Percentiles rank a stretch among this genome's conserved stretches.
Conservation (phyloP, 78 protist genomes). For the Creolimax fragrantissima region DNA sequence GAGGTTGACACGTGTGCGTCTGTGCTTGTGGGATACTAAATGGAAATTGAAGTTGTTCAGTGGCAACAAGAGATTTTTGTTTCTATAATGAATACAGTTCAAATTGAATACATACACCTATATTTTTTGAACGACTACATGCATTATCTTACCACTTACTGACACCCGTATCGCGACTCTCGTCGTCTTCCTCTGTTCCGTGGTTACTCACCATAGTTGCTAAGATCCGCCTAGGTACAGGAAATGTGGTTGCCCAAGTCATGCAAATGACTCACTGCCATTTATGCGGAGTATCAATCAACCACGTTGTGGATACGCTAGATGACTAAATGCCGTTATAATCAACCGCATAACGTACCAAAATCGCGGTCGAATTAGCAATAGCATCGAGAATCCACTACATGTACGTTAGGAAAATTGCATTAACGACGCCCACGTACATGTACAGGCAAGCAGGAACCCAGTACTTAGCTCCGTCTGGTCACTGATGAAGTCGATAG, state of each 20-base stretch:
- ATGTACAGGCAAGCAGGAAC: not conserved
- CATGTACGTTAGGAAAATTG: not conserved
- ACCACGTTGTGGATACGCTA: not conserved
- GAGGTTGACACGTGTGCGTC: too few relatives aligned
- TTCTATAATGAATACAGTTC: too few relatives aligned
- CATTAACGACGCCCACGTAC: not conserved
- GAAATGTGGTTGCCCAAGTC: not conserved
- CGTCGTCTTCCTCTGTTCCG: not conserved
- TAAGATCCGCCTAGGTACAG: not conserved
- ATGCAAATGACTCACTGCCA: not conserved
- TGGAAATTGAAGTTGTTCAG: too few relatives aligned
- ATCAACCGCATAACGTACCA: not conserved
- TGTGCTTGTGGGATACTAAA: too few relatives aligned
- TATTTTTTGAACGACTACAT: too few relatives aligned
- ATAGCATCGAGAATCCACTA: not conserved
- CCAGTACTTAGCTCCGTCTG: not conserved
- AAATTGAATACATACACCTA: too few relatives aligned
- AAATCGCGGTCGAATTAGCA: not conserved
- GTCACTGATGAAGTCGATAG: not conserved
- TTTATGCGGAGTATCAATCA: not conserved
- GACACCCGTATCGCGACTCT: too few relatives aligned
- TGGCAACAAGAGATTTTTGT: too few relatives aligned
- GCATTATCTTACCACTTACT: too few relatives aligned
- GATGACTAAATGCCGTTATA: not conserved
- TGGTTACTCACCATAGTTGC: not conserved